Evolutionary conservation across 1,284 basidiomycete genomes (phyloP), one percentile per base, ranked within the genome.

Genomic region (Agroathelia rolfsii): DNA sequence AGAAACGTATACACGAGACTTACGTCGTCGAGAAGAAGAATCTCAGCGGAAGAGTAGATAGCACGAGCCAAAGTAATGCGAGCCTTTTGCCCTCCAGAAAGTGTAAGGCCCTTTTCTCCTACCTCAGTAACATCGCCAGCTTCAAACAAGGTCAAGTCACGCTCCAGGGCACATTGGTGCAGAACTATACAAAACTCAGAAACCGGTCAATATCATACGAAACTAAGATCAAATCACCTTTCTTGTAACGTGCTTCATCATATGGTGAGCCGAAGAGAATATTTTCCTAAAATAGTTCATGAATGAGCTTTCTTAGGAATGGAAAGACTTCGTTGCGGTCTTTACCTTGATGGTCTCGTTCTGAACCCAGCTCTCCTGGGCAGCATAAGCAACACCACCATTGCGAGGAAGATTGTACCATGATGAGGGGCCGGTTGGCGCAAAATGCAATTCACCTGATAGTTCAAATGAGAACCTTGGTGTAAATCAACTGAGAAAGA

Each of bases 301-400:
- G 20, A 23, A 20, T 13, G 6, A 5, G 14, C 19, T 6, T 14
- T 32, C 12, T 15, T 3, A 29, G 10, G 28, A 18, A 23, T n/a
- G 0, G 10, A 30, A 18, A 9, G 24, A 23, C 14, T 22, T 16
- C 30, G 21, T 18, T 8, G n/a, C 14, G 11, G n/a, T 20, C 18
- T 47, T 28, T 29, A 58, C 60, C 36, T 52, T 55, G 31, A 65
- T 64, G 0, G 61, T 67, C 35, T 65, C 64, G 43, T 75, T 77
- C 44, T 69, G 64, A 3, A 78, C 75, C 81, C 82, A 87, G 1
- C 77, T 74, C 45, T 84, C 79, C 49, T 87, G 82, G 1, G 79
- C 75, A 4, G 79, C 77, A 52, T 81, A 85, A 0, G 76, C 73
- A 4, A 86, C 68, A 5, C 81, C 80, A 8, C 68, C 66, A 2